Evolutionary conservation across 1,284 basidiomycete species (phyloP).

Genomic region (Gomphus sp.): DNA sequence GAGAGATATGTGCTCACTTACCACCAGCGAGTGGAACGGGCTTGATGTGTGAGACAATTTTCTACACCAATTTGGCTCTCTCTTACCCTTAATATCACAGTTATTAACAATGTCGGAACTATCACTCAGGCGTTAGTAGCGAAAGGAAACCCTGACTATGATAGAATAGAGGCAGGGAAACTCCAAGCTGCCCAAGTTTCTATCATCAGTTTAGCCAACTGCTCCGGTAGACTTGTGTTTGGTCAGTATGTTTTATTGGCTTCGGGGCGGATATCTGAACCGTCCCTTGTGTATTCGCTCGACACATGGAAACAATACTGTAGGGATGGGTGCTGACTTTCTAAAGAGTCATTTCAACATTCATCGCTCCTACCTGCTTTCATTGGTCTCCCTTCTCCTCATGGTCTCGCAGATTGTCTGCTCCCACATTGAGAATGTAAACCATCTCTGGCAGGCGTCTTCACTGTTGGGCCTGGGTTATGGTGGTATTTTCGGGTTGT

Average conservation of each 20-base stretch:
- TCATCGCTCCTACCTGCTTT: constrained; percentile 65
- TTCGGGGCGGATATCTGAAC: background rate
- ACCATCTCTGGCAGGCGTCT: constrained; percentile 6
- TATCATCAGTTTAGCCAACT: constrained; percentile 79
- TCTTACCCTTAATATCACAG: constrained; percentile 27
- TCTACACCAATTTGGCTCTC: too few relatives aligned
- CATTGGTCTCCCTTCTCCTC: constrained; percentile 56
- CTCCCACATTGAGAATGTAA: constrained; percentile 33
- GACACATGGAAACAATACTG: background rate
- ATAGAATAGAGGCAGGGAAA: constrained; percentile 55
- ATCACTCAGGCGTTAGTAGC: constrained; percentile 82
- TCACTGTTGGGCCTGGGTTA: constrained; percentile 5
- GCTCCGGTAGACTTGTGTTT: constrained; percentile 68
- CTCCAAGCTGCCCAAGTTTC: constrained; percentile 87
- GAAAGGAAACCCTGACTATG: constrained; percentile 52
- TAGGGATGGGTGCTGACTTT: constrained; percentile 69
- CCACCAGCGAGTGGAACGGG: constrained; percentile 76
- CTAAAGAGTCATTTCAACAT: constrained; percentile 47
- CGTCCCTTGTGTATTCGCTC: background rate
- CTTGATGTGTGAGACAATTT: constrained; percentile 62
- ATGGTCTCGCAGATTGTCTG: constrained; percentile 61
- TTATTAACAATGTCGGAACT: constrained; percentile 94
- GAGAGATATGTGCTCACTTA: background rate
- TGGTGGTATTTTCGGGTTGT: constrained; percentile 2
- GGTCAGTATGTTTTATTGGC: constrained; percentile 32